Percentiles rank a stretch among this genome's conserved stretches.
Evolutionary conservation across 1,139 yeast species (phyloP).

Genomic region (Yamadazyma taylorii): DNA sequence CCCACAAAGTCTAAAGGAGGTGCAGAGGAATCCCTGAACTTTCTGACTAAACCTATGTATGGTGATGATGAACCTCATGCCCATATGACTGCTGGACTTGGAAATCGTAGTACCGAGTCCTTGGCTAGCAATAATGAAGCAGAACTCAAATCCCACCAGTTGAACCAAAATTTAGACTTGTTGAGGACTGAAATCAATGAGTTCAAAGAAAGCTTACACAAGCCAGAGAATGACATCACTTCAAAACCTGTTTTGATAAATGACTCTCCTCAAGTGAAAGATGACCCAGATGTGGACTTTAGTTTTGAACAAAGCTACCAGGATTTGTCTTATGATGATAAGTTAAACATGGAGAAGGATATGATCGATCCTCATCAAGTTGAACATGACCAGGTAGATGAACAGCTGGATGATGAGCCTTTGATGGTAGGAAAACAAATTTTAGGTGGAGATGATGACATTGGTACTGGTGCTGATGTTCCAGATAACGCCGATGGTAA

Average conservation of each 20-base stretch:
- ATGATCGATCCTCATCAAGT: conserved; percentile 14
- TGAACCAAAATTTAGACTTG: conserved; percentile 45
- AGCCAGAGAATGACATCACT: conserved; percentile 19
- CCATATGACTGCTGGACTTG: not conserved
- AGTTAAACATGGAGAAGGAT: conserved; percentile 35
- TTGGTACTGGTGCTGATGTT: too few species aligned
- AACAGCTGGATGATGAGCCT: not conserved
- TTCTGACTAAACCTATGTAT: not conserved
- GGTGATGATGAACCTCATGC: not conserved
- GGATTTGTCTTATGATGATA: conserved; percentile 43
- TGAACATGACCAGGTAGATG: too few species aligned
- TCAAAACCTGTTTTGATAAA: conserved; percentile 14
- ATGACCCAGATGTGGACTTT: conserved; percentile 25
- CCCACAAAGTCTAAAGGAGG: not conserved
- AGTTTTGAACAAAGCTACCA: conserved; percentile 44
- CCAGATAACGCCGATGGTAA: too few species aligned
- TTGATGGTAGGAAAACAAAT: not conserved
- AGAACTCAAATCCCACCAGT: conserved; percentile 25
- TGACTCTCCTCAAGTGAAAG: conserved; percentile 12
- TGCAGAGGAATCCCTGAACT: not conserved
- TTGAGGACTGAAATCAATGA: conserved; percentile 47
- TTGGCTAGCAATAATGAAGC: conserved; percentile 12
- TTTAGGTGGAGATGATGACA: not conserved
- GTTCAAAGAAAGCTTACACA: conserved; percentile 44
- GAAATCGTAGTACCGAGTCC: conserved; percentile 6